Evolutionary conservation across 2,329 filamentous ascomycete species (phyloP).

Genomic region (Phaeoacremonium minimum): DNA sequence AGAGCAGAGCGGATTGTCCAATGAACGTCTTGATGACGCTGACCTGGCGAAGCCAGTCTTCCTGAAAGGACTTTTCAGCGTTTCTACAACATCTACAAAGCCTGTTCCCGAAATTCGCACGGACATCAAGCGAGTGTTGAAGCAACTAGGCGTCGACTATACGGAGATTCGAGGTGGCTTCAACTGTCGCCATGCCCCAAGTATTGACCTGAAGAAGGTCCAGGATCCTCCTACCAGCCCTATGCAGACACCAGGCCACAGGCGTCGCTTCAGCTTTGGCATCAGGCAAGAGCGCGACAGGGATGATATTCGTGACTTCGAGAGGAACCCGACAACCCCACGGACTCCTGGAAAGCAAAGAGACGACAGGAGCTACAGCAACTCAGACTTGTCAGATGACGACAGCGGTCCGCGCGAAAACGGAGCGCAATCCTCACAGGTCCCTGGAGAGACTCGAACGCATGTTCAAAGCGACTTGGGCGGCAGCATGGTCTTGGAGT

Average conservation of each 20-base stretch:
- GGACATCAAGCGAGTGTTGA: constrained; percentile 87
- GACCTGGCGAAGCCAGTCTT: constrained; percentile 91
- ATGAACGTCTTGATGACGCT: constrained; percentile 59
- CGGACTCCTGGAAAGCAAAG: constrained; percentile 33
- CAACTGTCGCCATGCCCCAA: constrained; percentile 80
- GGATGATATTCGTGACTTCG: constrained; percentile 62
- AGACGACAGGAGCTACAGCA: constrained; percentile 71
- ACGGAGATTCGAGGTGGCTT: constrained; percentile 92
- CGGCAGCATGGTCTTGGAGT: constrained; percentile 77
- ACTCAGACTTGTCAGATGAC: constrained; percentile 75
- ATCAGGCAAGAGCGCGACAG: constrained; percentile 57
- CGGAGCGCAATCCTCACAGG: no score
- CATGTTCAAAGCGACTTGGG: constrained; percentile 89
- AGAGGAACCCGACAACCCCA: constrained; percentile 41
- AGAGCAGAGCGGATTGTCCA: constrained; percentile 55
- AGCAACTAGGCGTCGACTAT: constrained; percentile 85
- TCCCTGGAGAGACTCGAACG: constrained; percentile 83
- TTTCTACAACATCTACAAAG: constrained; percentile 92
- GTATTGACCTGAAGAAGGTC: constrained; percentile 78
- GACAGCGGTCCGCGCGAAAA: constrained; percentile 62
- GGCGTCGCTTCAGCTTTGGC: constrained; percentile 79
- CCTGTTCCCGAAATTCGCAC: constrained; percentile 79
- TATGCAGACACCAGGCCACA: constrained; percentile 53
- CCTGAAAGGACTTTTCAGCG: constrained; percentile 94
- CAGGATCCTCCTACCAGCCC: constrained; percentile 61